Base-by-base conservation (phyloP, 148 eudicot genomes). In the Nepenthes gracilis region DNA sequence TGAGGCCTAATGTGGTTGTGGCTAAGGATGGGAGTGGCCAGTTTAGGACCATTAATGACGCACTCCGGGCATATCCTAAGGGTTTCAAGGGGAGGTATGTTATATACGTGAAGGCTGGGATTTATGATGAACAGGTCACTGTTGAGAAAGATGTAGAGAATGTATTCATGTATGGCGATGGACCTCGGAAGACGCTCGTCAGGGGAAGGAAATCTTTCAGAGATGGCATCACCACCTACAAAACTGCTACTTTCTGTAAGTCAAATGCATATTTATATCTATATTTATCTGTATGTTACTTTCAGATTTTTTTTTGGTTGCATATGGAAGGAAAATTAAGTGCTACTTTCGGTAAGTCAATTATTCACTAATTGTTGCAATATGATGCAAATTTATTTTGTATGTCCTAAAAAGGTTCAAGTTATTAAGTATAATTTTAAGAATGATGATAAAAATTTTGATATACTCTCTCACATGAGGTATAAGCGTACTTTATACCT, bases 81-180 rank as follows among this genome's bases (percentile, higher is more conserved):
- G 67, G 68, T 4, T 37, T 61, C 12, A 35, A 56, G 4, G 93
- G 85, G 35, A 72, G 80, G 60, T 81, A 74, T 56, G 59, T 76
- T 1, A 81, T 88, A 33, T 79, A 88, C 47, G 82, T 88, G 0
- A 85, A 85, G 70, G 80, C 85, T 0, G 96, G 96, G 12, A 50
- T 78, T 8, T 85, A 88, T 9, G 57, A 78, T 12, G 89, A 88
- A 54, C 70, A 79, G 8, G 63, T 88, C 2, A 69, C 65, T 0
- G 59, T 88, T n/a, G 57, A 63, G 0, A 76, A 84, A 70, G 70
- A 77, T 7, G 68, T 70, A 37, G 51, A 64, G 10, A 88, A 88
- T 13, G 57, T 88, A 2, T 79, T 70, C 61, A 85, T 88, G 83
- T 85, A 79, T 56, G 96, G 96, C 43, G 96, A 88, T 75, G 96